Base-by-base conservation (phyloP, 495 filamentous ascomycete genomes). In the Pyronema omphalodes region DNA sequence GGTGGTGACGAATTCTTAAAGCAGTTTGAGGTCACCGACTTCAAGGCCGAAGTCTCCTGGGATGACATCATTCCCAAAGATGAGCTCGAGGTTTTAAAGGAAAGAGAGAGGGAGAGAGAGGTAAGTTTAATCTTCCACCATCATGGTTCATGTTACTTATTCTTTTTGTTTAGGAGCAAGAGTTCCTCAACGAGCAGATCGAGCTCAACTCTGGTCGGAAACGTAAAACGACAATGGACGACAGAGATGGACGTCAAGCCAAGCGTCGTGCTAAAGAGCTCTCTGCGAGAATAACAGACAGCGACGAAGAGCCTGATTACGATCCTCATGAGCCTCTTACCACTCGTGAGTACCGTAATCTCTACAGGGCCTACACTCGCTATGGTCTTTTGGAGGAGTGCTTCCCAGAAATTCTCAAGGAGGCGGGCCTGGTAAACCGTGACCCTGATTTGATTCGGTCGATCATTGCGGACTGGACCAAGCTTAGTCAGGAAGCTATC, bases 31-130 rank as follows among this genome's bases (percentile, higher is more conserved):
- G 62, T 66, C 37, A 65, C 63, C n/a, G 63, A 66, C 44, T 65
- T 62, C 67, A 94, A 94, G 67, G 81, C 94, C 18, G 82, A 88
- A 58, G 74, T 94, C 37, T 83, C 84, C 55, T 98, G 91, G 91
- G 93, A 96, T 59, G 82, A 95, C 53, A 96, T 99, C 63, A 99
- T 99, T 57, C 93, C 91, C 0, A 87, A 86, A 57, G 88, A 94
- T 6, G 76, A 93, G 60, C 76, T 96, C 17, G 88, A 84, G 18
- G 79, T 77, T 48, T 81, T 96, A 66, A 93, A 88, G 66, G 84
- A 79, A 0, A 86, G 93, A 54, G 88, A 94, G 64, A 83, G 88
- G 59, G 77, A 78, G 64, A 83, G 56, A 60, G 55, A 55, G 50
- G 58, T 59, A 36, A 44, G 15, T 51, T 23, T 50, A 51, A 23